Base-by-base conservation (phyloP, 441 rosid species). In the Arabidopsis hybrid region DNA sequence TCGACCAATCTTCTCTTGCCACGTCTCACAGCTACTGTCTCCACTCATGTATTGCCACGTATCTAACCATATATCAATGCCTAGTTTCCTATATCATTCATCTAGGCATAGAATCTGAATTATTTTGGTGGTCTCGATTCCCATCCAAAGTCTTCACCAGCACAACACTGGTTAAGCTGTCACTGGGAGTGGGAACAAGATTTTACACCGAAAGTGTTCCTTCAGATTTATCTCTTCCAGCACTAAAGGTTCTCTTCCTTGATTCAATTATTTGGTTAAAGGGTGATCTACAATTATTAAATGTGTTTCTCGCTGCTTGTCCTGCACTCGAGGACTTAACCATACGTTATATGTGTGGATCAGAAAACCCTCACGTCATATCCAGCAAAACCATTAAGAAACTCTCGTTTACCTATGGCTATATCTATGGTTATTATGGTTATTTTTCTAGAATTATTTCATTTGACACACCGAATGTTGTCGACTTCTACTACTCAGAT, bases 91-190 rank as follows among this genome's bases (percentile, higher is more conserved):
- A n/a, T n/a, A n/a, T n/a, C n/a, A n/a, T n/a, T n/a, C n/a, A 51
- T 2, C n/a, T 65, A 50, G 0, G 9, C 55, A 1, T 63, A 9
- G 7, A 8, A 9, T 10, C 8, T 45, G 34, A 32, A 32, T 32
- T 32, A 32, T n/a, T 6, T 2, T 13, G 0, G 39, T 2, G 6
- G 38, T 35, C 2, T 43, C 0, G 6, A n/a, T 12, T 63, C 13
- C 43, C 58, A 65, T 36, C 59, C 3, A 18, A 18, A 35, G 17
- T 66, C 18, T 66, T 66, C 36, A 66, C 21, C 8, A 66, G 49
- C 49, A 38, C 38, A 18, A 65, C 21, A 18, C 47, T 65, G 0
- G 70, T 51, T 36, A 66, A 66, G 9, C 49, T 66, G n/a, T 66
- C 60, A 7, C 2, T 66, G n/a, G 59, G 58, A 50, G 2, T 65